Evolutionary conservation across 768 basidiomycete genomes (phyloP), one percentile per base, ranked within the genome.

Genomic region (Russula virescens): DNA sequence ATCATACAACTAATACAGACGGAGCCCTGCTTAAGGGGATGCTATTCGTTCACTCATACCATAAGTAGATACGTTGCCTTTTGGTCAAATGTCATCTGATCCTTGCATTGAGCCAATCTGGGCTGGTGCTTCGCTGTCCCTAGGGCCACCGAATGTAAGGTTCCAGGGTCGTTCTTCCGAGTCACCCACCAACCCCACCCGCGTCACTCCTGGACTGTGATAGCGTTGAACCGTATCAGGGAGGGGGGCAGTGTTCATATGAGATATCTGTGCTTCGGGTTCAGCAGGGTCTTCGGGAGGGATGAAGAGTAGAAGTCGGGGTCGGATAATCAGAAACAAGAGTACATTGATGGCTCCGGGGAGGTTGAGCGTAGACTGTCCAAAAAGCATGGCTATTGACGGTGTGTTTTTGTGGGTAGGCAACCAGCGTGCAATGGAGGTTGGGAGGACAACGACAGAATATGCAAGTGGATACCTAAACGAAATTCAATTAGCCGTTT

Each of bases 401-500:
- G 73, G 69, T 49, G 73, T 66, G 4, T 51, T 13, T 18, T 55
- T 61, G 14, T 21, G 47, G 19, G 58, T 43, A 61, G 76, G 66
- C 23, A 73, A 72, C 76, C 77, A 79, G 46, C 78, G 76, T 16
- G 73, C 72, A 53, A 78, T 63, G 57, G 76, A 77, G 10, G 78
- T 66, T 0, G 79, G 78, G 8, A 80, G 70, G 54, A 79, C 68
- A 35, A 75, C 63, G 19, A 79, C 46, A 53, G 72, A 73, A 64
- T 79, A 79, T 5, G 74, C 69, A 38, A 73, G 35, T 1, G 78
- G 79, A 64, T 79, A 79, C 8, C 75, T 77, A 49, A 19, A 54
- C 16, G n/a, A 8, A n/a, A n/a, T n/a, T n/a, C 6, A 4, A 13
- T 51, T n/a, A 3, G 19, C 23, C 25, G 1, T 2, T 56, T 61